Conservation (phyloP, 805 yeast species). For the Barnettozyma vustinii region DNA sequence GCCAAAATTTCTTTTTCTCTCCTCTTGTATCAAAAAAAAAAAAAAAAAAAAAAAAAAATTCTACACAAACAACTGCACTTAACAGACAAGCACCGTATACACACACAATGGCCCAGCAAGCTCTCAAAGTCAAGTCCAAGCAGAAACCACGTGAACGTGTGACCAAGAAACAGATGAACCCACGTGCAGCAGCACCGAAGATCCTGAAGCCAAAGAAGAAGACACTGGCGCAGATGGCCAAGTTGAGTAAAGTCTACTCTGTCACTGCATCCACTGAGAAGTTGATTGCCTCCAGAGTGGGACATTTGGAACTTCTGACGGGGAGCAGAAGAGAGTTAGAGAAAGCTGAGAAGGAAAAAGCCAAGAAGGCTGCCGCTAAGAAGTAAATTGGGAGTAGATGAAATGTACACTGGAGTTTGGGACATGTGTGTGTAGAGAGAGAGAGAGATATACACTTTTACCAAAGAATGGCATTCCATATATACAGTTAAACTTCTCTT, state of each 20-base stretch:
- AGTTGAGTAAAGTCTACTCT: constrained; percentile 47
- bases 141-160: constrained; percentile 33
- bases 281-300: constrained; percentile 82
- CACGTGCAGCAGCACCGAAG: constrained; percentile 70
- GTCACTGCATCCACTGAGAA: constrained; percentile 69
- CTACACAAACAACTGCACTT: neutral
- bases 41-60: neutral
- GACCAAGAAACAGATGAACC: constrained; percentile 59
- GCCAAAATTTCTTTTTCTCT: neutral
- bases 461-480: neutral
- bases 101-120: constrained; percentile 66
- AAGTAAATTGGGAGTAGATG: constrained; percentile 3
- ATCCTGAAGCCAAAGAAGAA: constrained; percentile 63
- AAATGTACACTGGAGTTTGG: neutral
- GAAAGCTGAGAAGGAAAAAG: constrained; percentile 45
- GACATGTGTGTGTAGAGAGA: neutral
- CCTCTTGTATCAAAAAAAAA: too few relatives aligned
- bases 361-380: constrained; percentile 23
- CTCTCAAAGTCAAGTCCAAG: constrained; percentile 46
- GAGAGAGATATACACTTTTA: too few relatives aligned
- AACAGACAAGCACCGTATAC: neutral
- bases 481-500: constrained; percentile 1
- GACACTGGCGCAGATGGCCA: constrained; percentile 43
- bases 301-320: constrained; percentile 85
- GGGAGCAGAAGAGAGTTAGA: constrained; percentile 86